Evolutionary conservation across 1,284 basidiomycete species (phyloP).

Genomic region (Hypsizygus ulmarius): DNA sequence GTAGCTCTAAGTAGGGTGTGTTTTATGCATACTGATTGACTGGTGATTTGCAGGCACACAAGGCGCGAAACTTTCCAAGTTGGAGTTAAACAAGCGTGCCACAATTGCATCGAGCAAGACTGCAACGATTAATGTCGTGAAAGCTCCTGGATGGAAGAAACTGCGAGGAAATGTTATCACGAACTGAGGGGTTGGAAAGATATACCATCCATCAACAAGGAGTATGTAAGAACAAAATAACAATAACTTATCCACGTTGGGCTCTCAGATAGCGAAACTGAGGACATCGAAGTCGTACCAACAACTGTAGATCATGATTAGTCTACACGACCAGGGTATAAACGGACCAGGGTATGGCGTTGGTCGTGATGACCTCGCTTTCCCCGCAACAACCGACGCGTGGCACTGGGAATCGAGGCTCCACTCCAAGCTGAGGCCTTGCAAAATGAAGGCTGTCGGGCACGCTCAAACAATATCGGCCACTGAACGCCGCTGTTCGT

Average conservation of each 20-base stretch:
- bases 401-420: no score
- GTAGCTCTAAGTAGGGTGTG: not conserved
- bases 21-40: not conserved
- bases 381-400: no score
- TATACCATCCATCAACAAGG: no score
- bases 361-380: no score
- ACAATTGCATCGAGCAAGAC: slow-evolving; percentile 33
- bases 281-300: no score
- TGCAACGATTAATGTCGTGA: slow-evolving; percentile 27
- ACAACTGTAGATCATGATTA: no score
- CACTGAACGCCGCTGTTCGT: slow-evolving; percentile 14
- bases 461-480: slow-evolving; percentile 15
- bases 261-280: no score
- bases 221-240: no score
- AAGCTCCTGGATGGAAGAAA: slow-evolving; percentile 34
- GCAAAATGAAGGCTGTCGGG: not conserved
- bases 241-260: no score
- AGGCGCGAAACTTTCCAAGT: slow-evolving; percentile 35
- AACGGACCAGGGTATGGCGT: no score
- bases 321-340: no score
- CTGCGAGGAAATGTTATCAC: slow-evolving; percentile 23
- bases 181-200: not conserved
- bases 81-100: slow-evolving; percentile 32
- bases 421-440: no score
- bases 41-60: slow-evolving; percentile 23